Conservation (phyloP, 2,329 filamentous ascomycete species). For the Ophiosphaerella narmari region DNA sequence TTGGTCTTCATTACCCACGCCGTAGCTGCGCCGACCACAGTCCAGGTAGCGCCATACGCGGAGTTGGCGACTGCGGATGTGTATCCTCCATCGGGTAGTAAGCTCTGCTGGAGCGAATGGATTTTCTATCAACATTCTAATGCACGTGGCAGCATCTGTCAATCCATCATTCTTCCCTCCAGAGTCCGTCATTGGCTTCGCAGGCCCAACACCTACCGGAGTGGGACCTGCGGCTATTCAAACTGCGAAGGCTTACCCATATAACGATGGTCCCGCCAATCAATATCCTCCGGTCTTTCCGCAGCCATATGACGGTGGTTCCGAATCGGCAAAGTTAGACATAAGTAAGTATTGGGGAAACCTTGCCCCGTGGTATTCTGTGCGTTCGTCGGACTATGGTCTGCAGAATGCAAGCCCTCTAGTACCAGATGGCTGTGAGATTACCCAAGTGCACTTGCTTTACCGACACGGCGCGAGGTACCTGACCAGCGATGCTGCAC, state of each 20-base stretch:
- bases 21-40: constrained; percentile 16
- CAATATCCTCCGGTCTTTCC: constrained; percentile 29
- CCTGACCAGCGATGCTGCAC: constrained; percentile 32
- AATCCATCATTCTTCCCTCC: constrained; percentile 32
- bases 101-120: not conserved
- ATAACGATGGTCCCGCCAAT: constrained; percentile 27
- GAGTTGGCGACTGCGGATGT: constrained; percentile 22
- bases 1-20: constrained; percentile 11
- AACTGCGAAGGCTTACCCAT: constrained; percentile 34
- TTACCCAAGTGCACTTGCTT: constrained; percentile 35
- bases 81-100: constrained; percentile 34
- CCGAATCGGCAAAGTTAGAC: constrained; percentile 26
- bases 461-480: constrained; percentile 40
- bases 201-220: constrained; percentile 36
- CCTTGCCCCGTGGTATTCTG: constrained; percentile 35
- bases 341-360: constrained; percentile 40
- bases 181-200: constrained; percentile 33
- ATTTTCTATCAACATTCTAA: not conserved
- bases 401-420: constrained; percentile 32
- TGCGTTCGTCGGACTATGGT: constrained; percentile 34
- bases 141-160: constrained; percentile 19
- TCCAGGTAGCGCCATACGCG: constrained; percentile 19
- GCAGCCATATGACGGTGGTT: constrained; percentile 24
- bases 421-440: constrained; percentile 29
- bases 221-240: constrained; percentile 33